Evolutionary conservation across 2,329 filamentous ascomycete genomes (phyloP), one percentile per base, ranked within the genome.

Genomic region (Phaeosphaeria sp.): DNA sequence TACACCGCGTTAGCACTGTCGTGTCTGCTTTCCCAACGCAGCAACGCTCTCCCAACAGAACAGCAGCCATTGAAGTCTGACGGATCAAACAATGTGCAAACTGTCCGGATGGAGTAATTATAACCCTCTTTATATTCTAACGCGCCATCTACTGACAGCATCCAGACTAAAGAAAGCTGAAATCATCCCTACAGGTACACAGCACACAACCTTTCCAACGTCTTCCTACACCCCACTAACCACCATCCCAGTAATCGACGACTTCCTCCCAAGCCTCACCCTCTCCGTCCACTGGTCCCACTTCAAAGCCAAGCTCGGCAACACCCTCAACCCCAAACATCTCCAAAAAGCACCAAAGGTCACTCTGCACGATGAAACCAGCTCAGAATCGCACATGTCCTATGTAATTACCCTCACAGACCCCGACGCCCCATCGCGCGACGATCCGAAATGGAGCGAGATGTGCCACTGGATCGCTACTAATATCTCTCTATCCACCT

Each of bases 381-480:
- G 64, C 24, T 57, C 65, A 7, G 53, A 61, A 30, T 55, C 68
- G 9, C 67, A 71, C 51, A 71, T 77, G 45, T 78, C 77, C 40
- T 82, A 85, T 56, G 81, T 81, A 3, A 59, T 87, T 50, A 78
- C 80, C 11, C 74, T 87, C 3, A 86, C 84, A 1, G 85, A 87
- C 65, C 85, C 85, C 0, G 85, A 87, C 70, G 85, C 85, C n/a
- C 84, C 82, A 2, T 83, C 80, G 8, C 80, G 81, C 44, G 73
- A 81, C 1, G 71, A 87, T 58, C 84, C 84, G 1, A 77, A 83
- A 53, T 86, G 83, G 83, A 79, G 78, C 20, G 82, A 87, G 60
- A 82, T 87, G 74, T 87, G 84, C 66, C 85, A 87, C 68, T 87
- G 84, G 84, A 78, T 83, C 50, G 74, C 74, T 1, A 72, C 79